Conservation (phyloP, 257 asterid species). For the Solanum phureja region DNA sequence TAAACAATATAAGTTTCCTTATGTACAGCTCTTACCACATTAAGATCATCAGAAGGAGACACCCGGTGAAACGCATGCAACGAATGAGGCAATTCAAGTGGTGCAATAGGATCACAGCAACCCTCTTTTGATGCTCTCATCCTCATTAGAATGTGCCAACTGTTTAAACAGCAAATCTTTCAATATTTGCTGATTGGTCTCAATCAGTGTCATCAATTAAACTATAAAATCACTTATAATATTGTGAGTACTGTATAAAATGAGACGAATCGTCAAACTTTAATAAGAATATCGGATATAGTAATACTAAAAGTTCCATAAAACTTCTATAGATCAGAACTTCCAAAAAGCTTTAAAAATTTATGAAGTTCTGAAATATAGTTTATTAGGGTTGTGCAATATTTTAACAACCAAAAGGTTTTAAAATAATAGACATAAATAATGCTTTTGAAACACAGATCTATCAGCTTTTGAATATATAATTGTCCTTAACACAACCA, state of each 20-base stretch:
- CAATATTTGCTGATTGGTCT: background rate
- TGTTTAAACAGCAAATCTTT: constrained; percentile 14
- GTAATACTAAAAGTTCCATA: background rate
- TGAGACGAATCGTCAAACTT: background rate
- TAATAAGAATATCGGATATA: background rate
- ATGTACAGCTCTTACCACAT: constrained; percentile 31
- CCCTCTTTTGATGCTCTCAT: constrained; percentile 60
- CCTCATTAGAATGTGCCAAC: constrained; percentile 90
- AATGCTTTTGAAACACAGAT: background rate
- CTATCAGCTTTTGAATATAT: background rate
- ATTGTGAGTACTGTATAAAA: background rate
- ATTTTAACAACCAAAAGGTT: background rate
- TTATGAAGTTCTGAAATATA: background rate
- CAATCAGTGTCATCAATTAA: background rate
- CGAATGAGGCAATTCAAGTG: constrained; percentile 82
- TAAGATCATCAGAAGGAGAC: constrained; percentile 47
- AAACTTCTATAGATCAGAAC: background rate
- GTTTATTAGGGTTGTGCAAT: background rate
- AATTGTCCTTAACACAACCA: background rate
- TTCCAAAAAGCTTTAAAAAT: background rate
- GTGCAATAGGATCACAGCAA: constrained; percentile 72
- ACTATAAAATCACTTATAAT: background rate
- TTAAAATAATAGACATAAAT: background rate
- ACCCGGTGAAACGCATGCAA: constrained; percentile 68
- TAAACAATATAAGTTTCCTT: background rate